Conservation (phyloP, 2,329 filamentous ascomycete genomes). For the Akanthomyces uredinophilus region DNA sequence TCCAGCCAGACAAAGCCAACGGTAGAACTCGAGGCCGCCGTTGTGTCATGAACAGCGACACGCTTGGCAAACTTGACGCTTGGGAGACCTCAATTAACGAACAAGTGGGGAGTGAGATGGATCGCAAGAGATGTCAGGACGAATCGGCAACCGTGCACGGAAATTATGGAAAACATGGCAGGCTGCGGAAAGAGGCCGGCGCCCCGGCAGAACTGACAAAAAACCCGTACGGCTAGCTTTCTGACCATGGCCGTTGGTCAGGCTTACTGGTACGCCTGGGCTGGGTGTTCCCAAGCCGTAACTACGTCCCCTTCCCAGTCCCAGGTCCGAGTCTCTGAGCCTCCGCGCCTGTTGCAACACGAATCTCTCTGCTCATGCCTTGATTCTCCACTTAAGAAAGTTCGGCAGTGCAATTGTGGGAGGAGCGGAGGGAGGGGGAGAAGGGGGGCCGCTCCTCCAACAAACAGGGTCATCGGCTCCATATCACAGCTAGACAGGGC, state of each 20-base stretch:
- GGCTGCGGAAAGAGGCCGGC: neutral
- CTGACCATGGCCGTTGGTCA: neutral
- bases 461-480: neutral
- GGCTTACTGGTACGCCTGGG: neutral
- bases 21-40: neutral
- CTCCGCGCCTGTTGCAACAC: neutral
- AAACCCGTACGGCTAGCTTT: neutral
- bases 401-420: neutral
- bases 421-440: neutral
- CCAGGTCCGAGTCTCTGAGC: neutral
- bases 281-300: neutral
- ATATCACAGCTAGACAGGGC: slow-evolving; percentile 13
- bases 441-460: slow-evolving; percentile 3
- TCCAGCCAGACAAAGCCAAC: neutral
- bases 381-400: neutral
- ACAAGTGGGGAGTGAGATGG: slow-evolving; percentile 1
- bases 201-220: neutral
- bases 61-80: neutral
- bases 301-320: neutral
- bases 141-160: slow-evolving; percentile 6
- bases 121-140: slow-evolving; percentile 7
- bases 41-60: neutral
- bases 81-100: neutral
- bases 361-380: neutral
- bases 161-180: neutral